Base-by-base conservation (phyloP, 2,329 filamentous ascomycete species). In the Phoma sp. region DNA sequence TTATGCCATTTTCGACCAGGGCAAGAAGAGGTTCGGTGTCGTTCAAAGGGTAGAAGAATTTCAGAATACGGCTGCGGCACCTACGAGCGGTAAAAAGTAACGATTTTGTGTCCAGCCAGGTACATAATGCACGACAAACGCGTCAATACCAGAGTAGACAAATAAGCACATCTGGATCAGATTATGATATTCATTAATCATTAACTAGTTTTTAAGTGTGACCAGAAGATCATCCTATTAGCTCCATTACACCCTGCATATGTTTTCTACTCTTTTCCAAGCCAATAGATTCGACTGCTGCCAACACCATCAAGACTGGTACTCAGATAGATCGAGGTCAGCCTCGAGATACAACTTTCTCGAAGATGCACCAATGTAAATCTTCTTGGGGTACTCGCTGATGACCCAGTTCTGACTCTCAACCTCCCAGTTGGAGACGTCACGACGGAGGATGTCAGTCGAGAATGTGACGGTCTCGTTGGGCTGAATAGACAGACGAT, bases 361-460 rank as follows among this genome's bases (percentile, higher is more conserved):
- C 53, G 83, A 86, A 4, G 81, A 84, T 59, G 77, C 80, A 24
- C 85, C 85, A 5, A 88, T 84, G 59, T 82, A 83, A 36, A 86
- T 80, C 52, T 78, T 86, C 79, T 86, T 86, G 47, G 79, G 74
- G 62, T 84, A 79, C 22, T 77, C 65, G 27, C 78, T 79, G 48
- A 87, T 79, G 40, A 91, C 83, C 93, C 93, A 98, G 79, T 97
- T 88, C 80, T 97, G 93, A n/a, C 77, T 72, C 1, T 70, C 80
- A 0, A 84, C 79, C 63, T 96, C 90, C 93, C 93, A 97, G 78
- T 92, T 95, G 71, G 88, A 91, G 51, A 97, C 64, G 69, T 97
- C 93, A 52, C 91, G 86, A 35, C 93, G 83, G 5, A 87, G 92
- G 50, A 97, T 75, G 13, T 86, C 82, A 0, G 85, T 86, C 0